Base-by-base conservation (phyloP, 2,329 filamentous ascomycete species). In the Albophoma yamanashiensis region DNA sequence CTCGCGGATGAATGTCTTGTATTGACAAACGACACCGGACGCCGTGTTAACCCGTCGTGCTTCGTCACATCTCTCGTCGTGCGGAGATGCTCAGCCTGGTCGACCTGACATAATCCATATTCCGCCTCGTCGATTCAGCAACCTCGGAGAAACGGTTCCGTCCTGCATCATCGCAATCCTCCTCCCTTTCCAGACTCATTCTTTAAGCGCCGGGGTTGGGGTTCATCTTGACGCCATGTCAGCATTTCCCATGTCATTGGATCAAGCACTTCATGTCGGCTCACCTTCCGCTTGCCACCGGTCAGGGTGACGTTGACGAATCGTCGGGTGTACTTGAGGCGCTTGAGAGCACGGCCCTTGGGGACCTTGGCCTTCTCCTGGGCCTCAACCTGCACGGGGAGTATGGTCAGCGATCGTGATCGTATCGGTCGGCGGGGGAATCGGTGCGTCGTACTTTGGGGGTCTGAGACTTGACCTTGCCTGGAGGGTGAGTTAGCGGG, bases 221-320 rank as follows among this genome's bases (percentile, higher is more conserved):
- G 86, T 92, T 92, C 89, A 92, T 92, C 89, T 89, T 66, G 64
- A 50, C 27, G 12, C 3, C n/a, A 57, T 56, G 69, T 72, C 67
- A 73, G 70, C 60, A 53, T 58, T 59, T 31, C 11, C 15, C 14
- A 43, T 50, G 38, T 45, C 45, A 11, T 31, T 56, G 38, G 17
- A 31, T 15, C 22, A 17, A 22, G 9, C 2, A 1, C 3, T 4
- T 17, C 38, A 7, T 39, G 38, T 42, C 25, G 63, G 67, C 81
- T 75, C 79, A 94, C 91, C 91, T 97, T 97, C 80, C 93, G 86
- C 92, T 97, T 97, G 82, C 93, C 93, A 79, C 92, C 92, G 68
- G 92, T 95, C 81, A 96, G 85, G 74, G 91, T 94, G 76, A 97
- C 92, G 82, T 97, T 97, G 71, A 97, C 92, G 84, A 97, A 97